phyloP scores from a whole-genome alignment of 371 early-diverging fungal genomes.

The Mortierella sp. region DNA sequence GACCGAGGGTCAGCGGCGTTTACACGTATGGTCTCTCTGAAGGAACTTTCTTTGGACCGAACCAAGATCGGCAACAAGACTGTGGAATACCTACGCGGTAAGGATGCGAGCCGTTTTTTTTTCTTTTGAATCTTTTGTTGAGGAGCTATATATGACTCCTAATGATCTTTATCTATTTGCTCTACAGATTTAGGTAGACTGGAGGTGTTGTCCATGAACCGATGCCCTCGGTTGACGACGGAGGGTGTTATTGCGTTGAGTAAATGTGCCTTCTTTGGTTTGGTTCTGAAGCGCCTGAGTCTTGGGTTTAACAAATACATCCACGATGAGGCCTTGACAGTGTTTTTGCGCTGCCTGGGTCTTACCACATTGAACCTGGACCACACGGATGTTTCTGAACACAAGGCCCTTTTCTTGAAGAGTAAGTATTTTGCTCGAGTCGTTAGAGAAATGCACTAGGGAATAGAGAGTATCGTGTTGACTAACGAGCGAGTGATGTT shows the following conservation, averaged over 20 bases:
- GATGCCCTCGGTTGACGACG: slow-evolving; percentile 32
- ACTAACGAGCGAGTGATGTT: neutral
- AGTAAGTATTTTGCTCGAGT: slow-evolving; percentile 13
- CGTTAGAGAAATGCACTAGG: neutral
- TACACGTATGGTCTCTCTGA: slow-evolving; percentile 33
- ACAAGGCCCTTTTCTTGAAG: slow-evolving; percentile 21
- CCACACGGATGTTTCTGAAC: slow-evolving; percentile 40
- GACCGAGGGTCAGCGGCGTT: slow-evolving; percentile 33
- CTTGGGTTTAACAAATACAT: slow-evolving; percentile 34
- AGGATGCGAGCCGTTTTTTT: neutral
- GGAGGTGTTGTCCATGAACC: slow-evolving; percentile 35
- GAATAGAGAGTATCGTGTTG: neutral
- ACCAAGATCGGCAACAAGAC: slow-evolving; percentile 38
- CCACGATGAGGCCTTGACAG: slow-evolving; percentile 40
- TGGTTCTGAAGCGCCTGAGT: slow-evolving; percentile 40
- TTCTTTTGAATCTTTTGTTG: neutral
- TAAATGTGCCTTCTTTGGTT: slow-evolving; percentile 34
- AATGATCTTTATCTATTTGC: neutral
- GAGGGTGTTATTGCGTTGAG: slow-evolving; percentile 22
- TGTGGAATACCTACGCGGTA: slow-evolving; percentile 43
- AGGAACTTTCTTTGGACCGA: slow-evolving; percentile 33
- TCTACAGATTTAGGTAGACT: slow-evolving; percentile 35
- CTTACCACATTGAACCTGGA: slow-evolving; percentile 37
- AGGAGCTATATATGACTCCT: neutral
- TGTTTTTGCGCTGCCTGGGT: slow-evolving; percentile 16